A percentile compares a stretch with the other conserved stretches of the same genome.
Evolutionary conservation across 1,139 yeast species (phyloP).

Genomic region (Yamadazyma atlantica): DNA sequence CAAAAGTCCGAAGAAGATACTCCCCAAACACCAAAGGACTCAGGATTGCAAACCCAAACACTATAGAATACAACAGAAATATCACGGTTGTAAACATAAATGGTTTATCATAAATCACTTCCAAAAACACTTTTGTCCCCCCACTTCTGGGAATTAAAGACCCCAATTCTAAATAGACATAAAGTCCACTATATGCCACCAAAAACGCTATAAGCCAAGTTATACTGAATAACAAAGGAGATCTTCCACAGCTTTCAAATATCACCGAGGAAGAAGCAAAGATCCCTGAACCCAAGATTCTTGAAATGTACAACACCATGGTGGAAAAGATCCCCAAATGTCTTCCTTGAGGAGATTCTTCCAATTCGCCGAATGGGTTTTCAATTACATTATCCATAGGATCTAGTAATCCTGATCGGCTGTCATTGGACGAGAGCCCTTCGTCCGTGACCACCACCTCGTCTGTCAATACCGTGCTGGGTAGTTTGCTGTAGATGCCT

Average conservation of each 20-base stretch:
- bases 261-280: slow-evolving; percentile 71
- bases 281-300: slow-evolving; percentile 78
- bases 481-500: neutral
- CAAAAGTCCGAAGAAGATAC: slow-evolving; percentile 53
- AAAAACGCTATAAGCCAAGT: slow-evolving; percentile 65
- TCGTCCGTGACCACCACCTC: neutral
- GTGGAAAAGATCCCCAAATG: slow-evolving; percentile 71
- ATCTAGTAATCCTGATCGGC: neutral
- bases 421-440: neutral
- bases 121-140: slow-evolving; percentile 70
- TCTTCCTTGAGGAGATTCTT: slow-evolving; percentile 72
- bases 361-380: slow-evolving; percentile 24
- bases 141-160: slow-evolving; percentile 71
- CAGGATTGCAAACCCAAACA: slow-evolving; percentile 65
- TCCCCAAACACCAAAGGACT: slow-evolving; percentile 73
- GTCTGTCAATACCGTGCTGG: neutral
- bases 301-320: slow-evolving; percentile 58
- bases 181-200: slow-evolving; percentile 65
- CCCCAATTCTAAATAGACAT: slow-evolving; percentile 66
- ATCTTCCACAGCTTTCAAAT: slow-evolving; percentile 66
- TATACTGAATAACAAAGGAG: slow-evolving; percentile 54
- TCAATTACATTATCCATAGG: slow-evolving; percentile 2
- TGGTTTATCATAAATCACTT: slow-evolving; percentile 62
- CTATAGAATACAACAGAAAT: slow-evolving; percentile 53
- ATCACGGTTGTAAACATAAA: slow-evolving; percentile 58